phyloP scores from a whole-genome alignment of 2,329 filamentous ascomycete species.

The Amphichorda felina region DNA sequence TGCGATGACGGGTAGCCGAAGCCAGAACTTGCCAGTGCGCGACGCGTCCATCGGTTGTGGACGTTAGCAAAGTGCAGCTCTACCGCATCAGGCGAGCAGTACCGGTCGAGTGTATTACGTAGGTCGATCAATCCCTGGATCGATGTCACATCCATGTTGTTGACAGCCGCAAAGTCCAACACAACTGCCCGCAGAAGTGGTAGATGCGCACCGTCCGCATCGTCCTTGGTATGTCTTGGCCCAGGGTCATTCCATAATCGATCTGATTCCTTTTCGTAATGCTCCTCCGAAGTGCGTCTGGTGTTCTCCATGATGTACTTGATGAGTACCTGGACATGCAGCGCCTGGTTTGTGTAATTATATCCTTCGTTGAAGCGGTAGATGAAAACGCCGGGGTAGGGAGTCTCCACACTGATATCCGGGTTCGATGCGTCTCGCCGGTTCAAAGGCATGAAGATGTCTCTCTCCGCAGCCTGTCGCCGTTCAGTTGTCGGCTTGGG shows the following conservation, averaged over 20 bases:
- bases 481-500: neutral
- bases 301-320: constrained; percentile 27
- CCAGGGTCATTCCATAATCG: constrained; percentile 44
- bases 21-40: constrained; percentile 41
- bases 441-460: constrained; percentile 28
- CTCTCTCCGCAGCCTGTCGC: constrained; percentile 8
- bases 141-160: constrained; percentile 44
- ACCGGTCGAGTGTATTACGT: constrained; percentile 39
- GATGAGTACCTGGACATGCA: constrained; percentile 30
- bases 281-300: constrained; percentile 22
- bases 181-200: constrained; percentile 41
- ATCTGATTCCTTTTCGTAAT: constrained; percentile 23
- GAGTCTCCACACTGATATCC: constrained; percentile 24
- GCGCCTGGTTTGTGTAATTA: constrained; percentile 39
- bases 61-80: constrained; percentile 44
- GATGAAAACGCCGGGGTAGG: constrained; percentile 37
- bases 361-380: constrained; percentile 39
- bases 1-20: constrained; percentile 29
- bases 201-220: constrained; percentile 14
- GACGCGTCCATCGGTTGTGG: constrained; percentile 43
- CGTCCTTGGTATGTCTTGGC: constrained; percentile 14
- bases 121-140: constrained; percentile 45
- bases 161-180: constrained; percentile 45
- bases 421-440: constrained; percentile 32
- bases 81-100: constrained; percentile 33